phyloP scores from a whole-genome alignment of 768 basidiomycete genomes.

The Ephemerocybe angulata region DNA sequence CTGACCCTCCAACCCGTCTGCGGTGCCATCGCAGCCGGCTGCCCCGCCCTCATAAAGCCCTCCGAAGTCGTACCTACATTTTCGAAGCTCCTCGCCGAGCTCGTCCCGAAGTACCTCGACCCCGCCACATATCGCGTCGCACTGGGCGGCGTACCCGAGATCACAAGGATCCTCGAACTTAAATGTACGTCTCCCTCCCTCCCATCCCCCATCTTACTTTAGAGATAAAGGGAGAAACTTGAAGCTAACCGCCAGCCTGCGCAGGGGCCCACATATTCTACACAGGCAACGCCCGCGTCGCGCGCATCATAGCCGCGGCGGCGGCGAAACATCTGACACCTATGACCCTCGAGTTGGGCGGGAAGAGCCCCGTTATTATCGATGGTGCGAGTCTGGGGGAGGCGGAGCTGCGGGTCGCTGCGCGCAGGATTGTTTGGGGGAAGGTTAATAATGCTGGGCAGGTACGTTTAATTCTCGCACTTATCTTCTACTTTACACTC shows the following conservation, averaged over 20 bases:
- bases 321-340: constrained; percentile 55
- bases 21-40: constrained; percentile 75
- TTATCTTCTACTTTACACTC: background rate
- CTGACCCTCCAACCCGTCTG: constrained; percentile 55
- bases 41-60: constrained; percentile 61
- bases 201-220: background rate
- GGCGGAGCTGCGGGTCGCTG: constrained; percentile 44
- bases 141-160: constrained; percentile 57
- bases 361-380: constrained; percentile 46
- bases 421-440: constrained; percentile 64
- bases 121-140: constrained; percentile 48
- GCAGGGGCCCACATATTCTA: constrained; percentile 41
- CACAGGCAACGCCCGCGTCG: constrained; percentile 45
- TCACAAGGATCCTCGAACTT: constrained; percentile 47
- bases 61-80: constrained; percentile 57
- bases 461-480: constrained; percentile 24
- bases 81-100: constrained; percentile 46
- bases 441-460: constrained; percentile 67
- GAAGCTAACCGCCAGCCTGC: background rate
- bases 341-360: constrained; percentile 53
- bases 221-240: background rate
- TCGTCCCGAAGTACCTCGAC: constrained; percentile 53
- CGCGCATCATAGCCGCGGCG: constrained; percentile 45
- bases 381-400: constrained; percentile 22
- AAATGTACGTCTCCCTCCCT: constrained; percentile 31